Evolutionary conservation across 75 land plant genomes (phyloP), one percentile per base, ranked within the genome.

Genomic region (Picea sitchensis): DNA sequence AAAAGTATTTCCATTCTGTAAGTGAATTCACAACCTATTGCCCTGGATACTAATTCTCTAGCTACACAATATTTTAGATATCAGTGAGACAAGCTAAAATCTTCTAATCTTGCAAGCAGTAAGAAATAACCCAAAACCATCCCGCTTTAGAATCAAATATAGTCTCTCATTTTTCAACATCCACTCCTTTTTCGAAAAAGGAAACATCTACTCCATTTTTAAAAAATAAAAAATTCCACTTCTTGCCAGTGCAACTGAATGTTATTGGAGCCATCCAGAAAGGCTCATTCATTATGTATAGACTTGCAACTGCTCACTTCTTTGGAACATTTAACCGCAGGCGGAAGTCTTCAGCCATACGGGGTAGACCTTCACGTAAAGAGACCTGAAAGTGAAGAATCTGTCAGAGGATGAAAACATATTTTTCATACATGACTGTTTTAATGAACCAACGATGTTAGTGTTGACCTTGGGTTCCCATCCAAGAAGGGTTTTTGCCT

Each of bases 301-400:
- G 44, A 36, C 44, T 36, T 18, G 23, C 26, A 71, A 8, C 36
- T 71, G 44, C 13, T 61, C 18, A 34, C 63, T 86, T 86, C 81
- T 78, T 84, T 56, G 85, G 79, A 47, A 88, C 79, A 23, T 76
- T 87, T 51, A 94, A 91, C 75, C 96, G 86, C 61, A 23, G 79
- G 23, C 89, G 73, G 88, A 96, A 96, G 80, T 96, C 97, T 2
- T 88, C 87, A 54, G 89, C 93, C 99, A 96, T 96, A 61, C 90
- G 86, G 12, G 99, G 99, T 73, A 96, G 94, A 5, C 99, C 99
- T 61, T 96, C 87, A 11, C 87, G 87, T 76, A 96, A 76, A 36
- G 91, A 79, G 76, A 96, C 74, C 74, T 71, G 54, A 44, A 44
- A 71, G 54, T 71, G 17, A n/a, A 71, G 44, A 3, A 23, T 47